phyloP scores from a whole-genome alignment of 371 early-diverging fungal species.

The Mortierella sp. region DNA sequence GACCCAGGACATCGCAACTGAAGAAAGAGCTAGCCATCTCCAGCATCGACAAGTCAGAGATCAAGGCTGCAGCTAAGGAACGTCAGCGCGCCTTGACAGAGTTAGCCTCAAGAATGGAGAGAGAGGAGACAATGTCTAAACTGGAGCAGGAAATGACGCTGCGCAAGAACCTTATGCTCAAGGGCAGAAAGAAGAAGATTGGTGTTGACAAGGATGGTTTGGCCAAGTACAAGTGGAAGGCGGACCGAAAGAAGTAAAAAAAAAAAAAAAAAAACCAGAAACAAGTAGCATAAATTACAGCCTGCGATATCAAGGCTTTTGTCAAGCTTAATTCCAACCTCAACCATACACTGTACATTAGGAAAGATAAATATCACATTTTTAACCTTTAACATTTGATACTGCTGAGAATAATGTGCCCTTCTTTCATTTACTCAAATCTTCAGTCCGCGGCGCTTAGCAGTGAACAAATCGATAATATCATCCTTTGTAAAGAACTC shows the following conservation, averaged over 20 bases:
- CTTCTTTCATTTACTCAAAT: conserved; percentile 9
- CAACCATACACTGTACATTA: conserved; percentile 22
- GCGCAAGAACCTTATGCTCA: conserved; percentile 86
- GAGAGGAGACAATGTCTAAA: conserved; percentile 81
- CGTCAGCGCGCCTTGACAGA: conserved; percentile 76
- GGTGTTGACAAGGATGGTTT: conserved; percentile 88
- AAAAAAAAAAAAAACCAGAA: background rate
- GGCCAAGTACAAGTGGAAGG: conserved; percentile 92
- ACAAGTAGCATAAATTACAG: background rate
- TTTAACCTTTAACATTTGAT: background rate
- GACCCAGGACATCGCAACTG: conserved; percentile 74
- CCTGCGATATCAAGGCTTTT: background rate
- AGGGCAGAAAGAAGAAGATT: conserved; percentile 84
- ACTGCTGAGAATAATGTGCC: background rate
- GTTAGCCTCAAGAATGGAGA: conserved; percentile 78
- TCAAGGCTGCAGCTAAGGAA: conserved; percentile 59
- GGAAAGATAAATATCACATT: background rate
- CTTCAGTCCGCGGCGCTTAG: conserved; percentile 46
- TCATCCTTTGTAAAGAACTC: conserved; percentile 41
- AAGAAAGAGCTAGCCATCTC: conserved; percentile 57
- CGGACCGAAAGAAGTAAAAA: conserved; percentile 84
- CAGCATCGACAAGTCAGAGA: conserved; percentile 41
- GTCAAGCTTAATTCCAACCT: background rate
- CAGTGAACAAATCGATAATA: conserved; percentile 45
- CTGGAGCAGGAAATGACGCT: conserved; percentile 83